Evolutionary conservation across 2,329 filamentous ascomycete genomes (phyloP).

Genomic region (Zymoseptoria crescenta): DNA sequence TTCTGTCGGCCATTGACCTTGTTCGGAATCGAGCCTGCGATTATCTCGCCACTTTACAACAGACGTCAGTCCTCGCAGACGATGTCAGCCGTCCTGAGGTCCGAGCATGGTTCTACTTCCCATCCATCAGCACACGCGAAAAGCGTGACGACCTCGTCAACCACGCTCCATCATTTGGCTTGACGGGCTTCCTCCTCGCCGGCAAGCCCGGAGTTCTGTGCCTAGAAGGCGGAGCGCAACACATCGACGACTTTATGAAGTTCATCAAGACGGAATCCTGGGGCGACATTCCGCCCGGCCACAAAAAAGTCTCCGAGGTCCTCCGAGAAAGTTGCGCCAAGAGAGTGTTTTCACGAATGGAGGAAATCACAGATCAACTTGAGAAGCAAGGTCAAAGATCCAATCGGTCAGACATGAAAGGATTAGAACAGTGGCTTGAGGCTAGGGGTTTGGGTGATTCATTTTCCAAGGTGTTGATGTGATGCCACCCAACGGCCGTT

Average conservation of each 20-base stretch:
- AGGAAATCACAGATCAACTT: slow-evolving; percentile 47
- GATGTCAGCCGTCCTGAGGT: slow-evolving; percentile 30
- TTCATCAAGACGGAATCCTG: slow-evolving; percentile 58
- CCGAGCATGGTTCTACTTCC: slow-evolving; percentile 57
- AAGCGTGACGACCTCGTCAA: slow-evolving; percentile 52
- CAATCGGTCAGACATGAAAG: slow-evolving; percentile 48
- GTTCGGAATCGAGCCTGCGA: slow-evolving; percentile 32
- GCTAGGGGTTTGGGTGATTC: slow-evolving; percentile 39
- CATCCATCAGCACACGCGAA: slow-evolving; percentile 51
- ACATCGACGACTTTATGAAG: slow-evolving; percentile 53
- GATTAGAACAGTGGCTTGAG: slow-evolving; percentile 44
- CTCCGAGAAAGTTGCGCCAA: slow-evolving; percentile 35
- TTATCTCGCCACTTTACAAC: slow-evolving; percentile 7
- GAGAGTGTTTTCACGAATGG: slow-evolving; percentile 48
- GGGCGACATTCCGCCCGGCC: slow-evolving; percentile 54
- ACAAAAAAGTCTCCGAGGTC: slow-evolving; percentile 55
- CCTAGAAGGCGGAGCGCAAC: slow-evolving; percentile 41
- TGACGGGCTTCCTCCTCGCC: slow-evolving; percentile 54
- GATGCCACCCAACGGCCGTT: background rate
- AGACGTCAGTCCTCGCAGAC: slow-evolving; percentile 9
- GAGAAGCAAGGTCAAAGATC: slow-evolving; percentile 43
- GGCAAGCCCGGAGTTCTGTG: slow-evolving; percentile 52
- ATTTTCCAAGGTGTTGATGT: slow-evolving; percentile 37
- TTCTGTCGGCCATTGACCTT: slow-evolving; percentile 41
- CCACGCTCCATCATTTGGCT: slow-evolving; percentile 43